A percentile compares a stretch with the other conserved stretches of the same genome.
Conservation (phyloP, 805 yeast genomes). For the Yamadazyma sp. region DNA sequence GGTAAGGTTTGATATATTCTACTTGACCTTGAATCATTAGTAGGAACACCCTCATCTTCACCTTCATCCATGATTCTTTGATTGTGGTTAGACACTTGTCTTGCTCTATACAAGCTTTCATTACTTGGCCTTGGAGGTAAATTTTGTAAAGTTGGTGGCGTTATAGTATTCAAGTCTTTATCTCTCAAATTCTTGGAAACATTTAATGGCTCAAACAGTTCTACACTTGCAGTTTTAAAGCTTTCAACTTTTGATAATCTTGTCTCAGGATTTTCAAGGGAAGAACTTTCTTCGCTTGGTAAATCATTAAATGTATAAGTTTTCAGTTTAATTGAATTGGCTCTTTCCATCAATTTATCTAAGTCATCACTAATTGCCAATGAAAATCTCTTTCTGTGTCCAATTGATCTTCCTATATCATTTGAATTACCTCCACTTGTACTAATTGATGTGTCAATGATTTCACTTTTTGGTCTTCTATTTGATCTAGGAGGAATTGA, state of each 20-base stretch:
- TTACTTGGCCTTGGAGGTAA: constrained; percentile 26
- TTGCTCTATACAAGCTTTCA: constrained; percentile 22
- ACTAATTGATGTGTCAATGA: constrained; percentile 6
- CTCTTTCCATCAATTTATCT: constrained; percentile 37
- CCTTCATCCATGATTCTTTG: no score
- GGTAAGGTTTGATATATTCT: constrained; percentile 12
- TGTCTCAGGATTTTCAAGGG: not conserved
- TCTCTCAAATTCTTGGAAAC: not conserved
- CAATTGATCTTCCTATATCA: not conserved
- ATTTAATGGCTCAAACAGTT: no score
- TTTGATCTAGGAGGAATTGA: constrained; percentile 39
- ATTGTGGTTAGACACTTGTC: constrained; percentile 20
- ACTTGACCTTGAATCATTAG: not conserved
- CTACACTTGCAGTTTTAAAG: not conserved
- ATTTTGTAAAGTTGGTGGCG: not conserved
- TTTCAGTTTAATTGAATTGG: constrained; percentile 19
- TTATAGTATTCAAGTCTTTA: not conserved
- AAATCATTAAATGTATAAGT: constrained; percentile 12
- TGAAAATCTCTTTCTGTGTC: constrained; percentile 19
- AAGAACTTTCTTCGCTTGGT: constrained; percentile 10
- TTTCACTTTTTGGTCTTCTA: constrained; percentile 34
- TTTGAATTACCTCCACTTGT: not conserved
- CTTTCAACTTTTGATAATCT: not conserved
- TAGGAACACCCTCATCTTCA: constrained; percentile 1
- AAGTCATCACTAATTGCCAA: constrained; percentile 34